Evolutionary conservation across 805 yeast genomes (phyloP).

Genomic region (fission yeast (Schizosaccharomyces pombe)): ASM294v3 CU329670.1:5487501-5488000

Average conservation of each 20-base stretch:
- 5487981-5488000: conserved; percentile 61
- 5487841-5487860: conserved; percentile 55
- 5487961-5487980: conserved; percentile 77
- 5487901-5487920: conserved; percentile 56
- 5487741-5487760: conserved; percentile 59
- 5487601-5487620: conserved; percentile 54
- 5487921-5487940: conserved; percentile 64
- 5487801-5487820: conserved; percentile 97
- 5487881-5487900: conserved; percentile 88
- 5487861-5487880: conserved; percentile 72
- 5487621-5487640: conserved; percentile 36
- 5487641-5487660: conserved; percentile 31
- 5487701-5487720: conserved; percentile 87
- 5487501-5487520: conserved; percentile 67
- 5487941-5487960: conserved; percentile 69
- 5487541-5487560: conserved; percentile 49
- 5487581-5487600: conserved; percentile 86
- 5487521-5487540: conserved; percentile 66
- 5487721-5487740: conserved; percentile 86
- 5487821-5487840: conserved; percentile 72
- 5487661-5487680: conserved; percentile 51
- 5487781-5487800: conserved; percentile 66
- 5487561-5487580: conserved; percentile 56
- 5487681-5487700: conserved; percentile 64
- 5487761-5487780: conserved; percentile 54